Evolutionary conservation across 108 stramenopile species (phyloP).

Genomic region (Aurantiochytrium sp.): DNA sequence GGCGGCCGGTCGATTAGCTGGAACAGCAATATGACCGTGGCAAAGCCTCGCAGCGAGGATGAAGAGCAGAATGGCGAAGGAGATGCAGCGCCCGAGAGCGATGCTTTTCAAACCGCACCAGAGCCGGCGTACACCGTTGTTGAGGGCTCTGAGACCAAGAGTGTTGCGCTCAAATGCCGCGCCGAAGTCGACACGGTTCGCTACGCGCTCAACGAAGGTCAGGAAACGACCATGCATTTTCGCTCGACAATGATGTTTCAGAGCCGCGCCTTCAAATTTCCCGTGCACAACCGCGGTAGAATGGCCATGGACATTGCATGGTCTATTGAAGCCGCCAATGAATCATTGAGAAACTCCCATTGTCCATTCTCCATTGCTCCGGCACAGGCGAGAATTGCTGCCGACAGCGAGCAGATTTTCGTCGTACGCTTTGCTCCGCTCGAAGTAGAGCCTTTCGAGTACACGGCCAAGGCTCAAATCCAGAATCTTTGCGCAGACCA

Average conservation of each 20-base stretch:
- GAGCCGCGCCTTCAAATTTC: slow-evolving; percentile 24
- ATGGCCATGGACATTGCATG: slow-evolving; percentile 30
- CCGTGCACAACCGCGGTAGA: slow-evolving; percentile 28
- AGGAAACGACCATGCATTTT: slow-evolving; percentile 28
- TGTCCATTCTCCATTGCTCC: slow-evolving; percentile 53
- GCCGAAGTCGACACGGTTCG: slow-evolving; percentile 28
- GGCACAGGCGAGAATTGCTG: slow-evolving; percentile 21
- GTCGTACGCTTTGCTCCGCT: slow-evolving; percentile 42
- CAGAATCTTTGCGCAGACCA: background rate
- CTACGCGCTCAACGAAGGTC: slow-evolving; percentile 36
- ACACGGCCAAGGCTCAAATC: slow-evolving; percentile 22
- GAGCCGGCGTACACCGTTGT: background rate
- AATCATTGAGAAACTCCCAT: background rate
- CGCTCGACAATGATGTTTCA: slow-evolving; percentile 51
- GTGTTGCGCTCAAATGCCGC: slow-evolving; percentile 25
- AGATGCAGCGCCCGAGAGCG: background rate
- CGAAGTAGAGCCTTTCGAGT: slow-evolving; percentile 51
- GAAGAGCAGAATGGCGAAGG: background rate
- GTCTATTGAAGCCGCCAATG: background rate
- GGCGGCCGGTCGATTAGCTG: background rate
- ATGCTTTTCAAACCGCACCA: background rate
- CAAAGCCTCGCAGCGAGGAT: background rate
- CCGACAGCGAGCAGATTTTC: slow-evolving; percentile 35
- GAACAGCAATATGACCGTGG: background rate
- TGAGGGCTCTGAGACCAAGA: background rate